Percentiles rank a stretch among this genome's conserved stretches.
phyloP scores from a whole-genome alignment of 495 filamentous ascomycete species.

The Corynascus novoguineensis region DNA sequence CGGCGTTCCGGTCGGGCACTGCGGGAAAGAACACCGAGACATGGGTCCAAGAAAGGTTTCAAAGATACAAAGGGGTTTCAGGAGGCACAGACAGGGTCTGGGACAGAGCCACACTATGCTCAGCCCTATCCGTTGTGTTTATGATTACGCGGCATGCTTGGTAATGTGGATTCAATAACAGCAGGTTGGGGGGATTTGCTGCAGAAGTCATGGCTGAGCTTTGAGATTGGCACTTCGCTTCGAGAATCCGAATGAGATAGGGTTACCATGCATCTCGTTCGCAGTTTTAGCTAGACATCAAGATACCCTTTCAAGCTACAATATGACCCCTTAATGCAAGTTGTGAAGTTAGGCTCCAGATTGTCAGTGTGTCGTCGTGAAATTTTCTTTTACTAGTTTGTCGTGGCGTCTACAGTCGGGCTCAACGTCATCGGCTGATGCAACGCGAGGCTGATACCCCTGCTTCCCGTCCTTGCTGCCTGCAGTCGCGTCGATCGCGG shows the following conservation, averaged over 20 bases:
- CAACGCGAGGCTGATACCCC: neutral
- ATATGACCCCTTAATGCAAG: neutral
- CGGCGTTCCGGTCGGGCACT: slow-evolving; percentile 9
- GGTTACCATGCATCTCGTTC: neutral
- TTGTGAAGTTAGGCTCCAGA: neutral
- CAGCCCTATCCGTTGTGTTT: neutral
- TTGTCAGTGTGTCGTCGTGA: neutral
- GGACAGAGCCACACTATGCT: neutral
- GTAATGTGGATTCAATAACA: too few species aligned
- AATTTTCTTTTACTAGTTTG: neutral
- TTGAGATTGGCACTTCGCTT: neutral
- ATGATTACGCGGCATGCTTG: neutral
- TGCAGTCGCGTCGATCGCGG: slow-evolving; percentile 3
- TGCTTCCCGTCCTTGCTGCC: slow-evolving; percentile 5
- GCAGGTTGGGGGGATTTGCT: neutral
- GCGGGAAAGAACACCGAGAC: slow-evolving; percentile 3
- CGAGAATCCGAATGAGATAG: neutral
- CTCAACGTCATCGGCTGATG: slow-evolving; percentile 21
- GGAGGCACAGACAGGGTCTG: neutral
- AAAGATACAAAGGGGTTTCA: neutral
- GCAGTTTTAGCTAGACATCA: slow-evolving; percentile 7
- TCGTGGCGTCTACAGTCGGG: neutral
- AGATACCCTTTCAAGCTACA: neutral
- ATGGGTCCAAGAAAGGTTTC: neutral
- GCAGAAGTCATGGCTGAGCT: neutral